phyloP scores from a whole-genome alignment of 352 stramenopile genomes.

The Phytopythium ostracodes region DNA sequence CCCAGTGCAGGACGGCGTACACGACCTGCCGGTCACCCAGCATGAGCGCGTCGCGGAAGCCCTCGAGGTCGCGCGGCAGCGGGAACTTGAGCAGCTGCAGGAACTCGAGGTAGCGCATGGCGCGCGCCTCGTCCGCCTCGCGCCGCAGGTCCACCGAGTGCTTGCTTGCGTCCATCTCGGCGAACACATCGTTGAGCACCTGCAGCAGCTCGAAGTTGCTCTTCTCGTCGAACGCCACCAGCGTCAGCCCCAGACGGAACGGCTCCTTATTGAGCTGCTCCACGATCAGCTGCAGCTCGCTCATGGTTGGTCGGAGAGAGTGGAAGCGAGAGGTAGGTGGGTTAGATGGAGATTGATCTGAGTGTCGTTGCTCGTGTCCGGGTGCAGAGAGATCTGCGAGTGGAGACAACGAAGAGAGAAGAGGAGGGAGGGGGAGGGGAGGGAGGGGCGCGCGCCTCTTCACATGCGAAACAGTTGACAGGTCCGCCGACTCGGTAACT shows the following conservation, averaged over 20 bases:
- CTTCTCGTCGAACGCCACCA: constrained; percentile 95
- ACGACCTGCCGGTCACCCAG: constrained; percentile 86
- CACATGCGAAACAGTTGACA: neutral
- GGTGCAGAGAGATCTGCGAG: neutral
- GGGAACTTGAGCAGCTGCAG: constrained; percentile 93
- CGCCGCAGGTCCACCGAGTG: constrained; percentile 83
- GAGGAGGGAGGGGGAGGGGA: neutral
- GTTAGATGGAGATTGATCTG: neutral
- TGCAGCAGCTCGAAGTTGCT: constrained; percentile 91
- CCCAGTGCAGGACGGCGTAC: constrained; percentile 92
- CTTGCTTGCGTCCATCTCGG: constrained; percentile 76
- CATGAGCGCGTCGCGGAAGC: constrained; percentile 71
- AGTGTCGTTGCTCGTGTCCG: neutral
- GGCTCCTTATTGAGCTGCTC: constrained; percentile 92
- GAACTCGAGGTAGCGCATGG: constrained; percentile 88
- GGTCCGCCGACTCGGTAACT: neutral
- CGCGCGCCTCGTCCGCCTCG: constrained; percentile 73
- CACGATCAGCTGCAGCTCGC: constrained; percentile 90
- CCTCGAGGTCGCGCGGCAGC: constrained; percentile 64
- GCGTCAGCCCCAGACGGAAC: constrained; percentile 85
- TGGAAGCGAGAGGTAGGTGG: neutral
- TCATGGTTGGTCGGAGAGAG: constrained; percentile 46
- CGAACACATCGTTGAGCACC: constrained; percentile 92
- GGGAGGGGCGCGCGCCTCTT: neutral
- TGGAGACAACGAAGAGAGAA: neutral